Conservation (phyloP, 2,329 filamentous ascomycete genomes). For the Colletotrichum melonis region DNA sequence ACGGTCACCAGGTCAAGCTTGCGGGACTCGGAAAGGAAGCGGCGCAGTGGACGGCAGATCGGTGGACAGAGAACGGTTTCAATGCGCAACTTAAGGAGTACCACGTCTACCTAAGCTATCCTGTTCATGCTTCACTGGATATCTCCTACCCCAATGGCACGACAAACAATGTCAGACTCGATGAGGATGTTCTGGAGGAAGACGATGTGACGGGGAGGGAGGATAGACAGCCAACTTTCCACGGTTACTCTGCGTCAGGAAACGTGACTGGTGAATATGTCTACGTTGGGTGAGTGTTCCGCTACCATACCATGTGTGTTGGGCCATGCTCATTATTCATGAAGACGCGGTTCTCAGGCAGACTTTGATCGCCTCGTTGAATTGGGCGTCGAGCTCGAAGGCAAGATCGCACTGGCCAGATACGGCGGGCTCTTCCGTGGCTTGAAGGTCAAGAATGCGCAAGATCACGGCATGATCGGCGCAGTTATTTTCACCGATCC, state of each 20-base stretch:
- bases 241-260: constrained; percentile 84
- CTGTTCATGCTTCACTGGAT: constrained; percentile 63
- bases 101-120: constrained; percentile 71
- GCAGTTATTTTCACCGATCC: constrained; percentile 80
- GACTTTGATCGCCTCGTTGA: constrained; percentile 79
- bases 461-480: constrained; percentile 81
- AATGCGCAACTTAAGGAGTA: constrained; percentile 56
- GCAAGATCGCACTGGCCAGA: constrained; percentile 82
- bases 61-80: constrained; percentile 50
- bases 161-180: constrained; percentile 73
- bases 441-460: constrained; percentile 84
- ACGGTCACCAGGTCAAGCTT: constrained; percentile 51
- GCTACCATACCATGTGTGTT: rapidly evolving
- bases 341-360: constrained; percentile 70
- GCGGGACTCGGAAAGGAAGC: constrained; percentile 50
- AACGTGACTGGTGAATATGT: constrained; percentile 81
- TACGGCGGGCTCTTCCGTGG: constrained; percentile 85
- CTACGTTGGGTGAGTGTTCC: constrained; percentile 71
- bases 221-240: constrained; percentile 80
- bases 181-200: constrained; percentile 78
- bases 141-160: constrained; percentile 53
- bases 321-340: neutral
- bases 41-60: constrained; percentile 51
- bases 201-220: constrained; percentile 78
- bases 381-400: constrained; percentile 75